Percentiles rank a stretch among this genome's conserved stretches.
Conservation (phyloP, 75 land plant genomes). For the Cupressus sempervirens region DNA sequence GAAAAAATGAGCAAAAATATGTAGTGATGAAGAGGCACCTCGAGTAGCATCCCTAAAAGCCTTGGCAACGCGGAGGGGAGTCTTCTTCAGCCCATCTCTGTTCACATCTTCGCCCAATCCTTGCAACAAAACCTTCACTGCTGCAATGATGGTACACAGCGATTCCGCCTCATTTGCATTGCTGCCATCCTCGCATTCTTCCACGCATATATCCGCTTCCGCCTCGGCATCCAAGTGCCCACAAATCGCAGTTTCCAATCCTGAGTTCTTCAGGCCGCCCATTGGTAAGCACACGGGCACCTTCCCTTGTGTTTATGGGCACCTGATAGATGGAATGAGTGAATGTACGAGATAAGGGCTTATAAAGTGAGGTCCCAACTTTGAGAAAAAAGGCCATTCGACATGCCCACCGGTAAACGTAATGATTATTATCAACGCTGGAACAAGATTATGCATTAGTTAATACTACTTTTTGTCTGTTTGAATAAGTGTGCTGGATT, state of each 20-base stretch:
- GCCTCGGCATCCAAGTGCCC: not conserved
- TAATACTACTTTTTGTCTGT: no score
- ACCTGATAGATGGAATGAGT: not conserved
- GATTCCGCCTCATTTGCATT: not conserved
- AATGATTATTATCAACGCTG: no score
- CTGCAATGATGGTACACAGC: conserved; percentile 40
- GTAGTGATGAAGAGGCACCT: conserved; percentile 30
- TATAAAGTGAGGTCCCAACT: no score
- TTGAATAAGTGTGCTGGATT: no score
- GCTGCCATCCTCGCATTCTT: not conserved
- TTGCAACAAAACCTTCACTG: conserved; percentile 67
- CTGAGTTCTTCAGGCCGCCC: not conserved
- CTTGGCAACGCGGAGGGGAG: conserved; percentile 86
- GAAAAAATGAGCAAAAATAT: not conserved
- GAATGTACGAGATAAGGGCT: not conserved
- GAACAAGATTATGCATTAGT: no score
- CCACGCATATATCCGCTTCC: not conserved
- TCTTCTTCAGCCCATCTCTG: conserved; percentile 77
- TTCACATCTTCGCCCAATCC: conserved; percentile 81
- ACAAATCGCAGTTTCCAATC: not conserved
- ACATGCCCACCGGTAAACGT: no score
- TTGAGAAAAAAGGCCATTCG: no score
- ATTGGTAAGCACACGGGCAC: not conserved
- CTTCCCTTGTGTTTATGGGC: not conserved
- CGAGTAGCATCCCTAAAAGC: conserved; percentile 68